Percentiles rank a stretch among this genome's conserved stretches.
phyloP scores from a whole-genome alignment of 805 yeast genomes.

The Starmerella stellata region DNA sequence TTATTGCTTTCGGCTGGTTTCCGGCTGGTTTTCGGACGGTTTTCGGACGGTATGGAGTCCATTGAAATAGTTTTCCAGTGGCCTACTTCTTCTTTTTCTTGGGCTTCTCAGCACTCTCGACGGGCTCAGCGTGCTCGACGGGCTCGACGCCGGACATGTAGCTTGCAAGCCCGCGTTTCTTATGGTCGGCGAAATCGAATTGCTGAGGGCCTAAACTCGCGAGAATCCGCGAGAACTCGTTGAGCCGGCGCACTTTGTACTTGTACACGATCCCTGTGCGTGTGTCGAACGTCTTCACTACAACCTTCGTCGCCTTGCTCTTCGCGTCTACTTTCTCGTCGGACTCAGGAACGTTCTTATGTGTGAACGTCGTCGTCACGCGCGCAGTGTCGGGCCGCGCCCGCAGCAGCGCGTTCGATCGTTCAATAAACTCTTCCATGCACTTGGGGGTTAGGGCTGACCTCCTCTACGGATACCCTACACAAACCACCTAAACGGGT shows the following conservation, averaged over 20 bases:
- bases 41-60: too few relatives aligned
- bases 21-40: too few relatives aligned
- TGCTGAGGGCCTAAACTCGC: constrained; percentile 43
- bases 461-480: too few relatives aligned
- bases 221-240: constrained; percentile 57
- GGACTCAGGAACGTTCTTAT: constrained; percentile 17
- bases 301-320: constrained; percentile 23
- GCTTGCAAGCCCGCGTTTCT: constrained; percentile 20
- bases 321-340: constrained; percentile 19
- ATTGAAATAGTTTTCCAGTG: too few relatives aligned
- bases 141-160: constrained; percentile 19
- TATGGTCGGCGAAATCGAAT: constrained; percentile 14
- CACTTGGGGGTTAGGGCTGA: too few relatives aligned
- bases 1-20: too few relatives aligned
- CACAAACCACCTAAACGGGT: too few relatives aligned
- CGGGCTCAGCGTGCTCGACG: constrained; percentile 9
- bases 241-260: constrained; percentile 40
- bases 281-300: constrained; percentile 49
- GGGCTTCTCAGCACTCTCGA: constrained; percentile 3
- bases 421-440: constrained; percentile 29
- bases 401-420: constrained; percentile 27
- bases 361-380: constrained; percentile 25
- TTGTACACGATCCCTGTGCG: constrained; percentile 42
- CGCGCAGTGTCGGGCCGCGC: constrained; percentile 28
- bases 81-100: constrained; percentile 17